Conservation (phyloP, 2,329 filamentous ascomycete genomes). For the Didymella glomerata region DNA sequence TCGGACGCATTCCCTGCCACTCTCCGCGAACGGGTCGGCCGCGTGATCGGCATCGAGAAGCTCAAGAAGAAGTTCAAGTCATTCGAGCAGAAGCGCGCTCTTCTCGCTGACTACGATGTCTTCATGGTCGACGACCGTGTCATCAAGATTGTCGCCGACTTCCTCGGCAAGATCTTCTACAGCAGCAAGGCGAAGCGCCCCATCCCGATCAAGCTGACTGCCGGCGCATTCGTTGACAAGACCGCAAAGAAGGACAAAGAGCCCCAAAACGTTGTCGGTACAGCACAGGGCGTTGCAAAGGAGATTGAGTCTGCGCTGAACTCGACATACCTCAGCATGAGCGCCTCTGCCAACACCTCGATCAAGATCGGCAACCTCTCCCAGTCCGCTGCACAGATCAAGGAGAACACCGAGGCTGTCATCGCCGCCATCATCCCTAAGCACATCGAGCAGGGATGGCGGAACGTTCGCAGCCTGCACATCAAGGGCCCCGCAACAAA, state of each 20-base stretch:
- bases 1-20: conserved; percentile 66
- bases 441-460: conserved; percentile 86
- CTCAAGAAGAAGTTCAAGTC: conserved; percentile 88
- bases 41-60: conserved; percentile 82
- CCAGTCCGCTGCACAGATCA: conserved; percentile 77
- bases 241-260: conserved; percentile 51
- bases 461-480: conserved; percentile 82
- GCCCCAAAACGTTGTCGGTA: conserved; percentile 57
- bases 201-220: conserved; percentile 77
- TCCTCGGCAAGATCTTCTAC: conserved; percentile 93
- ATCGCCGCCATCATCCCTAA: conserved; percentile 71
- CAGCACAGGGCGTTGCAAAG: conserved; percentile 72
- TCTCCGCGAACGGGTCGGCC: conserved; percentile 58
- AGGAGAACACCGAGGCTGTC: conserved; percentile 81
- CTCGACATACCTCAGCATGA: conserved; percentile 81
- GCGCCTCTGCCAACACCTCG: conserved; percentile 79
- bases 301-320: conserved; percentile 82
- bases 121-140: conserved; percentile 94
- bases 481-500: conserved; percentile 90
- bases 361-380: conserved; percentile 79
- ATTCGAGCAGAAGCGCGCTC: conserved; percentile 81
- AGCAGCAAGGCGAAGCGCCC: conserved; percentile 83
- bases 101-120: conserved; percentile 86
- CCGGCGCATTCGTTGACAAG: conserved; percentile 69
- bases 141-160: conserved; percentile 72